phyloP scores from a whole-genome alignment of 2,329 filamentous ascomycete genomes.

The Botryotinia convoluta region DNA sequence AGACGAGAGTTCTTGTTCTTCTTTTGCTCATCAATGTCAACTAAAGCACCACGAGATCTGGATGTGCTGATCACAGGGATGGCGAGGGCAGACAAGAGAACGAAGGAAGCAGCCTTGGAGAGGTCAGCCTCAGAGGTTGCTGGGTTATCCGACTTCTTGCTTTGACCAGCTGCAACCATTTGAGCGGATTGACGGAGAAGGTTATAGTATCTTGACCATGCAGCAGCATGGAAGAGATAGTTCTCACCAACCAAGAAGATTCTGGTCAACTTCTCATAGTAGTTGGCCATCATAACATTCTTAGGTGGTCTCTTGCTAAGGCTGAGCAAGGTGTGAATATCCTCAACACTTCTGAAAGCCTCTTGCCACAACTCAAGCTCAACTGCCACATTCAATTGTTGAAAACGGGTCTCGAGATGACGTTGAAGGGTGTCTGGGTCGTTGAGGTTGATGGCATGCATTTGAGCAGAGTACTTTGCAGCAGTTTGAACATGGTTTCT shows the following conservation, averaged over 20 bases:
- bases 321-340: slow-evolving; percentile 95
- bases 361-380: slow-evolving; percentile 99
- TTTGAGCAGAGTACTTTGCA: slow-evolving; percentile 97
- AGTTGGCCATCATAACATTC: slow-evolving; percentile 99
- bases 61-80: slow-evolving; percentile 99
- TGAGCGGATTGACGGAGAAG: slow-evolving; percentile 87
- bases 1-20: slow-evolving; percentile 99
- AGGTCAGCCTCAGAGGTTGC: slow-evolving; percentile 85
- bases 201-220: slow-evolving; percentile 97
- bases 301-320: slow-evolving; percentile 97
- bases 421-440: slow-evolving; percentile 96
- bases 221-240: slow-evolving; percentile 97
- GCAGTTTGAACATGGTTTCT: slow-evolving; percentile 99
- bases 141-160: slow-evolving; percentile 92
- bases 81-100: slow-evolving; percentile 89
- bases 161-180: slow-evolving; percentile 77
- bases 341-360: slow-evolving; percentile 97
- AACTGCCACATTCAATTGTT: slow-evolving; percentile 96
- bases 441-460: slow-evolving; percentile 98
- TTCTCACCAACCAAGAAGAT: slow-evolving; percentile 99
- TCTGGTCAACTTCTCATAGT: slow-evolving; percentile 98
- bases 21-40: slow-evolving; percentile 93
- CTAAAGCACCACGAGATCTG: slow-evolving; percentile 88
- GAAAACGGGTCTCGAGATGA: slow-evolving; percentile 95
- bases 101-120: slow-evolving; percentile 92